Evolutionary conservation across 2,329 filamentous ascomycete species (phyloP), one percentile per base, ranked within the genome.

Genomic region (Alternaria consortialis): DNA sequence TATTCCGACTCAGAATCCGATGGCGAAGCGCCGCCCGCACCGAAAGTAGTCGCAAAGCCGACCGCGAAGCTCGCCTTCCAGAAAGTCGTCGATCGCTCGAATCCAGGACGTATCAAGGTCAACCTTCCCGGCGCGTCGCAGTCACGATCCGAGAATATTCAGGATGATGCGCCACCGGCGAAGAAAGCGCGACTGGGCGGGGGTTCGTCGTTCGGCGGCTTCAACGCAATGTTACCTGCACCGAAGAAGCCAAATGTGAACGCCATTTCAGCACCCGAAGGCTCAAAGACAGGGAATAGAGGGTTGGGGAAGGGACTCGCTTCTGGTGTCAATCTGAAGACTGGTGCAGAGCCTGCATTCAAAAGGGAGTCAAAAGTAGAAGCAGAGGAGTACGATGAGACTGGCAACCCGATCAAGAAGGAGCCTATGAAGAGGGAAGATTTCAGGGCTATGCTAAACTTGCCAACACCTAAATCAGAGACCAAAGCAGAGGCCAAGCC

Each of bases 181-280:
- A 97, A 97, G 76, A 89, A 90, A 61, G 84, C 86, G 17, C 88
- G 88, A 51, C 87, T 86, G 2, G 85, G 84, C 7, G 85, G 83
- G 7, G 86, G 85, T 4, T 88, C 89, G 29, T 85, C 86, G 5
- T 94, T 97, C 71, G 86, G 91, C 53, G 91, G 90, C 2, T 95
- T 97, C 82, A 95, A 94, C 76, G 89, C 93, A 2, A 88, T 97
- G 68, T 84, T 98, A 20, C 94, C 94, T 3, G 85, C 94, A 27
- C 94, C 94, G 0, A 98, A 97, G 74, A 83, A 84, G 60, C 69
- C 80, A 44, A 73, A 69, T 46, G 57, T 56, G 31, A 66, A 63
- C 36, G 66, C 63, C 40, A 61, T 70, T 32, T 62, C 66, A 40
- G 57, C 72, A 11, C 56, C 66, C 66, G 70, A 59, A 57, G 67